Evolutionary conservation across 495 filamentous ascomycete genomes (phyloP).

Genomic region (Talaromyces proteolyticus): DNA sequence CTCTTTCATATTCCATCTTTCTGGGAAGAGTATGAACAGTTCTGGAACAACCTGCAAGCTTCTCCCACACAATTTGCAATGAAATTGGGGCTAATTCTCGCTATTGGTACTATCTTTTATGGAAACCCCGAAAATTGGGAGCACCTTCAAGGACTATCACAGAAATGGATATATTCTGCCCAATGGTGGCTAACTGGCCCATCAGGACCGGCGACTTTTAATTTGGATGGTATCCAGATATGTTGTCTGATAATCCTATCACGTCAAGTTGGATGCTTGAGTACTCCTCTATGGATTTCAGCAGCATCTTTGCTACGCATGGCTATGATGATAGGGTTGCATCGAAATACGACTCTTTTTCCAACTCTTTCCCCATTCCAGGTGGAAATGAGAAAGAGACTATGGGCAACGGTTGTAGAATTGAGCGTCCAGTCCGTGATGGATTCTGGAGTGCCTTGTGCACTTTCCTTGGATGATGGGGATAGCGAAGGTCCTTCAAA

Average conservation of each 20-base stretch:
- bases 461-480: slow-evolving; percentile 36
- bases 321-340: slow-evolving; percentile 46
- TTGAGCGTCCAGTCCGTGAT: slow-evolving; percentile 40
- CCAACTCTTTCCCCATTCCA: slow-evolving; percentile 36
- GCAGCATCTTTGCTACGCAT: slow-evolving; percentile 39
- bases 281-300: slow-evolving; percentile 41
- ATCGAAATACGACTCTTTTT: slow-evolving; percentile 47
- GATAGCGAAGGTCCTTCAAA: slow-evolving; percentile 42
- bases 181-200: slow-evolving; percentile 49
- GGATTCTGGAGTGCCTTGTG: slow-evolving; percentile 35
- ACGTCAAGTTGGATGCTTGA: slow-evolving; percentile 39
- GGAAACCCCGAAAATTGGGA: slow-evolving; percentile 14
- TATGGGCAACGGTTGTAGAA: slow-evolving; percentile 56
- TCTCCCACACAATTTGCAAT: slow-evolving; percentile 10
- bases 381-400: slow-evolving; percentile 44
- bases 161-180: slow-evolving; percentile 44
- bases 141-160: slow-evolving; percentile 22
- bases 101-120: slow-evolving; percentile 25
- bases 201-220: slow-evolving; percentile 35
- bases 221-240: slow-evolving; percentile 39
- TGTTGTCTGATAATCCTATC: slow-evolving; percentile 44
- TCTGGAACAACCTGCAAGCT: slow-evolving; percentile 25
- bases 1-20: slow-evolving; percentile 45
- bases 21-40: slow-evolving; percentile 35
- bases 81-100: slow-evolving; percentile 18